Evolutionary conservation across 768 basidiomycete genomes (phyloP), one percentile per base, ranked within the genome.

Genomic region (Hysterangium stoloniferum): DNA sequence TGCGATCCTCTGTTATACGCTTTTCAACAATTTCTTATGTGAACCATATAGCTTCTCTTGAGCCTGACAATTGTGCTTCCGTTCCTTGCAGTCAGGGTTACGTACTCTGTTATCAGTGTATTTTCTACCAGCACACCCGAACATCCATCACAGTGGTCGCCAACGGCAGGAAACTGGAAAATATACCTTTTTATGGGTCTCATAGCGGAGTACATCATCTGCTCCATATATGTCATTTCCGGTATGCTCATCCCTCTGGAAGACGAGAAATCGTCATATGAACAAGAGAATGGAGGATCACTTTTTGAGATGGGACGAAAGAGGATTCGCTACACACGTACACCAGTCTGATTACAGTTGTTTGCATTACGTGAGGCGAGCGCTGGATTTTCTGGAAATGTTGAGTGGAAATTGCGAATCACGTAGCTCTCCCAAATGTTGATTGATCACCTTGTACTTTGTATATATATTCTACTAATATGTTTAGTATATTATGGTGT

Each of bases 161-260:
- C 47, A 41, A 53, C 25, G 37, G 64, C 72, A 2, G 81, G 82
- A 27, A 63, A 73, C 52, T 83, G 78, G 79, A 62, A 73, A 43
- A 57, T 77, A 55, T 86, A 73, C 60, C 69, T 84, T 27, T 63
- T 73, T 48, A 75, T 85, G 68, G 73, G 74, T 12, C 66, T 80
- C 33, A 53, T 83, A 34, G 78, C 78, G 76, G 84, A 86, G 63
- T 79, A 69, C 56, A 59, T 71, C 32, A 68, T 74, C 12, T 69
- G 71, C 42, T 52, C 68, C 32, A 67, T 82, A 45, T 85, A 70
- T 54, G 51, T 58, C 4, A 38, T 60, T 31, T 60, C 63, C 0
- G 70, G 68, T 25, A 59, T 55, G 22, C 22, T 52, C n/a, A 29
- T 64, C 13, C 64, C 55, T 27, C 50, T 68, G 3, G 25, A 50